Base-by-base conservation (phyloP, 495 filamentous ascomycete species). In the Elasticomyces elasticus region DNA sequence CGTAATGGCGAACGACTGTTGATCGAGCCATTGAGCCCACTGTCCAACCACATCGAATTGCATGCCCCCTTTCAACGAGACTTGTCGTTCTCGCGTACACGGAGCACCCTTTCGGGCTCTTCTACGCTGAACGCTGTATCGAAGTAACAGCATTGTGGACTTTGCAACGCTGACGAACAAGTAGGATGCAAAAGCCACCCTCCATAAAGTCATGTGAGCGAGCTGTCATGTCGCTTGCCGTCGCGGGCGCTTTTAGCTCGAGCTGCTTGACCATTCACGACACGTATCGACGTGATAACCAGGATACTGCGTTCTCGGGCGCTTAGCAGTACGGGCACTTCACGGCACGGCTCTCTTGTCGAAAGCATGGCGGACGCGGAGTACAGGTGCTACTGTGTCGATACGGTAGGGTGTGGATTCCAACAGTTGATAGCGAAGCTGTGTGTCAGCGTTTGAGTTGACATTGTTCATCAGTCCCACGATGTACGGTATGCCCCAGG, bases 231-330 rank as follows among this genome's bases (percentile, higher is more conserved):
- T 40, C 9, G 27, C 10, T 19, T 28, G 2, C 25, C 45, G 23
- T 31, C 17, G 48, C 13, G 4, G 20, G 48, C 27, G 48, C 28
- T 38, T 40, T 40, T 24, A 24, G 15, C 30, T 24, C n/a, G n/a
- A n/a, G n/a, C n/a, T n/a, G n/a, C n/a, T n/a, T 17, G 48, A 38
- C 48, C 48, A 51, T 9, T 51, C 48, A 51, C 1, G 26, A 33
- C 48, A 19, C 48, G 33, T 51, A 37, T 13, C 23, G 28, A 40
- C 33, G 48, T 51, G 48, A 38, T 26, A 23, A 33, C 30, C 48
- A 51, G 31, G 48, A 23, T 51, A 11, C 30, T 20, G 33, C 13
- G 13, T 37, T 17, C 48, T 51, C 19, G 19, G 45, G 28, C 48
- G 48, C 28, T 37, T 40, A 51, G 48, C 35, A 12, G 35, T 40